Evolutionary conservation across 768 basidiomycete genomes (phyloP).

Genomic region (Pleurotus ostreatus): DNA sequence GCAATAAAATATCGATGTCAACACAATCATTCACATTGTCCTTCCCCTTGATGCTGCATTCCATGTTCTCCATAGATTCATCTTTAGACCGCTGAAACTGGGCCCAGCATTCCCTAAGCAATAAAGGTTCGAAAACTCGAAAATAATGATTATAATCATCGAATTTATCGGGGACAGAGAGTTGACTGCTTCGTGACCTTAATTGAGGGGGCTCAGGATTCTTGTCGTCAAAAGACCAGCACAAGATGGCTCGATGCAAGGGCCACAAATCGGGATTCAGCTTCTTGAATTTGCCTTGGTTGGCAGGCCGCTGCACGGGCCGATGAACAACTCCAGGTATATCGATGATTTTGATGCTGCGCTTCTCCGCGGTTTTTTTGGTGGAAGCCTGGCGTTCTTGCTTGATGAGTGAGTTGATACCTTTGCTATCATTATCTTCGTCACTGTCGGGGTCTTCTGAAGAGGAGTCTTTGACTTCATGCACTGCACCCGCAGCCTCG

Average conservation of each 20-base stretch:
- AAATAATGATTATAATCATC: constrained; percentile 62
- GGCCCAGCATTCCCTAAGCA: constrained; percentile 89
- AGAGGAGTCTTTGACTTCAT: constrained; percentile 27
- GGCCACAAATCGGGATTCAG: constrained; percentile 79
- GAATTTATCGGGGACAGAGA: constrained; percentile 65
- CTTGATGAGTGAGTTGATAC: constrained; percentile 51
- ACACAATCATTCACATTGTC: constrained; percentile 79
- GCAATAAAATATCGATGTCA: constrained; percentile 68
- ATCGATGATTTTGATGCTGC: constrained; percentile 63
- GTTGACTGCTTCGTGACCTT: constrained; percentile 26
- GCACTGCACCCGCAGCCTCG: constrained; percentile 21
- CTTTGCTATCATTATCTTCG: constrained; percentile 38
- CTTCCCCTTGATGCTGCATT: constrained; percentile 64
- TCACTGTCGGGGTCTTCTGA: constrained; percentile 46
- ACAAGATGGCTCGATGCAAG: constrained; percentile 73
- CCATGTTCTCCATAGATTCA: constrained; percentile 47
- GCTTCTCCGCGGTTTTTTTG: constrained; percentile 52
- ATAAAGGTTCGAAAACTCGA: constrained; percentile 75
- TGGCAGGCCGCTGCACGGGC: constrained; percentile 44
- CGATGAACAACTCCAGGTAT: constrained; percentile 38
- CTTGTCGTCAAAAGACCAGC: constrained; percentile 80
- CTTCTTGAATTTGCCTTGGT: constrained; percentile 57
- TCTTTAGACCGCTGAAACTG: constrained; percentile 80
- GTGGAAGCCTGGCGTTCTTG: constrained; percentile 60
- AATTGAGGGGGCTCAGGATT: constrained; percentile 56